Conservation (phyloP, 345 rosid genomes). For the Clausena lansium region DNA sequence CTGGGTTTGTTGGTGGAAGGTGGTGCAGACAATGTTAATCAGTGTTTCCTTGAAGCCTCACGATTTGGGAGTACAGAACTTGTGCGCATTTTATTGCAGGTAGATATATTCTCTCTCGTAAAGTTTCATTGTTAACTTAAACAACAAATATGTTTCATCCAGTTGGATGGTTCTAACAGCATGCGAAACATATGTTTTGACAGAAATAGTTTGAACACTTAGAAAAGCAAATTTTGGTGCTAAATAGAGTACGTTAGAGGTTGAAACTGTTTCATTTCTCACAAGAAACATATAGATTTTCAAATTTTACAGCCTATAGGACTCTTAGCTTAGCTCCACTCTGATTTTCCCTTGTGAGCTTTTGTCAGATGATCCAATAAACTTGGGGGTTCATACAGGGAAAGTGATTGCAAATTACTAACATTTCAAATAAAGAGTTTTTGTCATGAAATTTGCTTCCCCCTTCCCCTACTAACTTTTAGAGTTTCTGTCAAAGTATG, state of each 20-base stretch:
- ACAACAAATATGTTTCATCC: neutral
- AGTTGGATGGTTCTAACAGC: too few species aligned
- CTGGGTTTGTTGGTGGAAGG: conserved; percentile 91
- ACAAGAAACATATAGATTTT: neutral
- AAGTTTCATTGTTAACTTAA: neutral
- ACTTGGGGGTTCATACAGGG: neutral
- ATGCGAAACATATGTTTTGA: too few species aligned
- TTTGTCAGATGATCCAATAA: neutral
- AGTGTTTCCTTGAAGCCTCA: conserved; percentile 98
- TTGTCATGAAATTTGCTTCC: neutral
- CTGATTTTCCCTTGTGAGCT: neutral
- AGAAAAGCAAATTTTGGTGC: neutral
- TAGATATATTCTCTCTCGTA: conserved; percentile 20
- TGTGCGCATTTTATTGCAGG: conserved; percentile 91
- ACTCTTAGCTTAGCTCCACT: neutral
- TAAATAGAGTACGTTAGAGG: neutral
- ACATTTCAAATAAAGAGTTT: neutral
- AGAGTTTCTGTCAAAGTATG: neutral
- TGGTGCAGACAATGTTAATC: conserved; percentile 93
- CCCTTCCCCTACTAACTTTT: neutral
- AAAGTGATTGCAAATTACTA: neutral
- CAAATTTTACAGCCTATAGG: neutral
- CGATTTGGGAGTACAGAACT: conserved; percentile 99
- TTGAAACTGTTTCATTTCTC: neutral
- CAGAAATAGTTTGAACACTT: neutral